Evolutionary conservation across 2,329 filamentous ascomycete genomes (phyloP).

Genomic region (Mycosphaerella sp.): DNA sequence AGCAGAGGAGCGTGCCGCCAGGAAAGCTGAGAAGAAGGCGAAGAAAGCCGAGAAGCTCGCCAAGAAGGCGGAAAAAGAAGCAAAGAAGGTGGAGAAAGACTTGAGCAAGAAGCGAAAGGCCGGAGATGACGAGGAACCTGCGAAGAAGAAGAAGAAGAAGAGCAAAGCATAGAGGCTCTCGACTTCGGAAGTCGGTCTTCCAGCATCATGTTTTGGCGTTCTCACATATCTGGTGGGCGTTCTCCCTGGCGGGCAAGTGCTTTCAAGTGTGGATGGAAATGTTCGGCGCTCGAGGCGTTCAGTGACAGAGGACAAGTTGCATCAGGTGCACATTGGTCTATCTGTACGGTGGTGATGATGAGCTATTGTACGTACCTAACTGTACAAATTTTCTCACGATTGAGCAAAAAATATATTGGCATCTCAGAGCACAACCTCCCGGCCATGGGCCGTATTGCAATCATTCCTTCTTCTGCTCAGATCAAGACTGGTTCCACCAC

Average conservation of each 20-base stretch:
- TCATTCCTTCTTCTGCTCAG: no score
- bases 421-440: no score
- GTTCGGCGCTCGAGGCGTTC: conserved; percentile 11
- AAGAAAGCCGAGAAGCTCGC: conserved; percentile 44
- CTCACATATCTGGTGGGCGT: conserved; percentile 5
- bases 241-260: background rate
- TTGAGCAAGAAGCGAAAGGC: conserved; percentile 40
- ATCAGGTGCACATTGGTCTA: background rate
- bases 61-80: conserved; percentile 47
- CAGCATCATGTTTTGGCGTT: conserved; percentile 5
- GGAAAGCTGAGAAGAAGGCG: conserved; percentile 14
- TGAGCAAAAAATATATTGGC: no score
- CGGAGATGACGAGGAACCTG: conserved; percentile 18
- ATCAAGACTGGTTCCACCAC: no score
- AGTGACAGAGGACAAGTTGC: background rate
- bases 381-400: conserved; percentile 8
- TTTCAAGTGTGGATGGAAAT: conserved; percentile 3
- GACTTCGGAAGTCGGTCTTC: background rate
- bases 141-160: conserved; percentile 24
- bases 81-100: conserved; percentile 46
- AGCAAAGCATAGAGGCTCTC: conserved; percentile 20
- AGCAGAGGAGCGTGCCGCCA: conserved; percentile 10
- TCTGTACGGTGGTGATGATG: conserved; percentile 1
- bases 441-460: no score
- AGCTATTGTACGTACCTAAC: conserved; percentile 3